phyloP scores from a whole-genome alignment of 1,139 yeast species.

The Lodderomyces metapsilosis region DNA sequence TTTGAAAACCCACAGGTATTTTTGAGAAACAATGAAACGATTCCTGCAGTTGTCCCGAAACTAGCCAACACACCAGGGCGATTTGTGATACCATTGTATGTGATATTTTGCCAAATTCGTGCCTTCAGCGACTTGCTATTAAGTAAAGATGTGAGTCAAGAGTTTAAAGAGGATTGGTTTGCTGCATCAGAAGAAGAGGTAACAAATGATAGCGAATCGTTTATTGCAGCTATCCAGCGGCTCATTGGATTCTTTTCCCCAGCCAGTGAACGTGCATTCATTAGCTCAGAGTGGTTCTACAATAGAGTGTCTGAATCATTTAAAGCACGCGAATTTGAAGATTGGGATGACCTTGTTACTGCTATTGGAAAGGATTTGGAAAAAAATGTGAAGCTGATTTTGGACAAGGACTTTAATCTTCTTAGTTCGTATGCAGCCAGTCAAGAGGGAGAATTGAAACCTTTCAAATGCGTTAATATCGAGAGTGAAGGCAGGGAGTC shows the following conservation, averaged over 20 bases:
- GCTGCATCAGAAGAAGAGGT: constrained; percentile 3
- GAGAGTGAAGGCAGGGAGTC: constrained; percentile 32
- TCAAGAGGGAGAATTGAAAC: constrained; percentile 21
- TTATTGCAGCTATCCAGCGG: constrained; percentile 23
- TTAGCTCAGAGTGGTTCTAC: constrained; percentile 21
- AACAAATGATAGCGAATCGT: constrained; percentile 7
- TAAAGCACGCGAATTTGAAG: constrained; percentile 23
- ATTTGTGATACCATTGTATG: constrained; percentile 25
- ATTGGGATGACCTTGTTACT: constrained; percentile 32
- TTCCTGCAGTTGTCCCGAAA: constrained; percentile 14
- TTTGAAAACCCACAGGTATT: constrained; percentile 1
- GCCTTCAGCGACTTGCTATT: constrained; percentile 18
- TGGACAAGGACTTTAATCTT: constrained; percentile 12
- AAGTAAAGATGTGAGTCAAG: constrained; percentile 16
- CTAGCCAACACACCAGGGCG: constrained; percentile 18
- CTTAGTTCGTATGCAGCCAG: background rate
- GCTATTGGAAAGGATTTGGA: constrained; percentile 22
- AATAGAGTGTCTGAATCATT: constrained; percentile 24
- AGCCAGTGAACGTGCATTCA: constrained; percentile 22
- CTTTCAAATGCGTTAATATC: constrained; percentile 31
- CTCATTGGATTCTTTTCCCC: constrained; percentile 21
- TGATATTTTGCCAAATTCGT: constrained; percentile 25
- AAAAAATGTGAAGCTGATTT: constrained; percentile 14
- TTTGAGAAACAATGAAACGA: constrained; percentile 7
- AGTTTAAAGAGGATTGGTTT: constrained; percentile 18